Base-by-base conservation (phyloP, 2,329 filamentous ascomycete species). In the Penicillium sp. region DNA sequence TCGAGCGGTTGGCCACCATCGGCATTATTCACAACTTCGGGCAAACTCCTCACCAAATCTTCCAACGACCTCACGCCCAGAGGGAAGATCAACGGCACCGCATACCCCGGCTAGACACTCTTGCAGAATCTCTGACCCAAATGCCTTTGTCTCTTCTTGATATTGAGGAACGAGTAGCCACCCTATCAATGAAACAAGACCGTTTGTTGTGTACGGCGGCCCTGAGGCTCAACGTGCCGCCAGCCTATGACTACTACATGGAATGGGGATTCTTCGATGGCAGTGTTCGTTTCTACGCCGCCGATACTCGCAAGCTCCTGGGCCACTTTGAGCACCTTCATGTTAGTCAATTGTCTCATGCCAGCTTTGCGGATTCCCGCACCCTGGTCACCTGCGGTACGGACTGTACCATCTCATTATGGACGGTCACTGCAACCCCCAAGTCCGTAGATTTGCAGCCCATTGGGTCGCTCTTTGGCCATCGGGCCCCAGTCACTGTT, bases 21-120 rank as follows among this genome's bases (percentile, higher is more conserved):
- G 91, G 91, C 35, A 96, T 97, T 65, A 97, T 99, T 67, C 93
- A 99, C 75, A 97, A 97, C 67, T 99, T 99, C 74, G 94, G 94
- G 0, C 94, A 99, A 73, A 99, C 96, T 1, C 94, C 96, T 1
- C 90, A 96, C 66, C 96, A 99, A 73, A 89, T 97, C 17, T 99
- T 97, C 73, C 84, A 86, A 44, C 88, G 89, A 58, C 82, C 89
- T 13, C 94, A 99, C 73, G 87, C 89, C 4, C 78, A 84, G n/a
- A 85, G 89, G 15, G 92, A 96, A 63, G 83, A 89, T 55, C 76
- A 83, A 5, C 80, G 84, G 23, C 84, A 86, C 54, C 86, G 86
- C 6, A 79, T 83, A 3, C 86, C 85, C 56, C 84, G 91, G 55
- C 80, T 99, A 0, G 93, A 99, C 72, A 89, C 86, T 0, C 84